Conservation (phyloP, 1,284 basidiomycete genomes). For the Heterobasidion parviporum region DNA sequence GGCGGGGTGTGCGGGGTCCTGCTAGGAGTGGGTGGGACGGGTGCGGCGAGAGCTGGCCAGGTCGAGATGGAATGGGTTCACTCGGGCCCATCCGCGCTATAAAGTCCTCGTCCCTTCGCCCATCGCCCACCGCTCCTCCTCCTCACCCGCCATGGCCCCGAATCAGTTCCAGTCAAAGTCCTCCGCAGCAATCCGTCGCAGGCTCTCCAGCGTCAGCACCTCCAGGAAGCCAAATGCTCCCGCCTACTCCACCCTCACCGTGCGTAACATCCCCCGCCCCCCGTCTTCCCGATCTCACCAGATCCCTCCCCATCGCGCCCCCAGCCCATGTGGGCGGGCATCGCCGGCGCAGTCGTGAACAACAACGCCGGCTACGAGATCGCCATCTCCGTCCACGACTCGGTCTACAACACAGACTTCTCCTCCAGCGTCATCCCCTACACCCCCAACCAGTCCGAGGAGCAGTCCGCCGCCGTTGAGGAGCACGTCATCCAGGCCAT, state of each 20-base stretch:
- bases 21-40: not conserved
- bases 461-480: slow-evolving; percentile 34
- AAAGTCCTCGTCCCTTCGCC: not conserved
- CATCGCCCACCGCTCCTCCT: slow-evolving; percentile 33
- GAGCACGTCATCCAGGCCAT: slow-evolving; percentile 50
- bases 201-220: slow-evolving; percentile 48
- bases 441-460: slow-evolving; percentile 38
- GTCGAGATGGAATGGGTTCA: not conserved
- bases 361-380: slow-evolving; percentile 57
- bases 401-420: slow-evolving; percentile 74
- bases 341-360: slow-evolving; percentile 52
- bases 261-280: slow-evolving; percentile 24
- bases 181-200: slow-evolving; percentile 53
- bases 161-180: slow-evolving; percentile 51
- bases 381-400: slow-evolving; percentile 72
- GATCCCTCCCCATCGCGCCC: slow-evolving; percentile 1
- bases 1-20: not conserved
- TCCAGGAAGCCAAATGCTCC: slow-evolving; percentile 37
- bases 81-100: not conserved
- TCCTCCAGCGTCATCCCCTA: slow-evolving; percentile 45
- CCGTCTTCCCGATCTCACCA: no score
- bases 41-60: no score
- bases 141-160: slow-evolving; percentile 2
- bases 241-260: slow-evolving; percentile 57
- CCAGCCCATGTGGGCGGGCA: slow-evolving; percentile 79